These are phyloP conservation scores for Wallacemonas sp. DNA, from an alignment of 208 protist species.

Conservation along the genomic window DNA sequence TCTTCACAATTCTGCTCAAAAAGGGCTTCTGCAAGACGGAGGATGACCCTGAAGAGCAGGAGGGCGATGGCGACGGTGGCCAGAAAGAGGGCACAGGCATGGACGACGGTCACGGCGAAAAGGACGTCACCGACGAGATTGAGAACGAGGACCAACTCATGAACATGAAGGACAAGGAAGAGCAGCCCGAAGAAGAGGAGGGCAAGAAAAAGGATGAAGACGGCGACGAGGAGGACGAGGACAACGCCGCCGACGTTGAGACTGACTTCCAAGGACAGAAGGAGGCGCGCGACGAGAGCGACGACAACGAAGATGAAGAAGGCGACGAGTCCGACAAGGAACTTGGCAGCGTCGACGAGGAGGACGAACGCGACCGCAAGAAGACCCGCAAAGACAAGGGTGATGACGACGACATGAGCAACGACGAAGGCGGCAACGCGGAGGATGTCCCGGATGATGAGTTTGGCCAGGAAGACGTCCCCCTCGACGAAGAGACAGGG, in stretches of 20 bases:
- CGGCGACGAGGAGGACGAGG: conserved; percentile 74
- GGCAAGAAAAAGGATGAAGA: conserved; percentile 63
- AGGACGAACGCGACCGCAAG: conserved; percentile 85
- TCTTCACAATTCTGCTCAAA: conserved; percentile 91
- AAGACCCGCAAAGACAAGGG: conserved; percentile 76
- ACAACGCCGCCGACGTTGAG: conserved; percentile 89
- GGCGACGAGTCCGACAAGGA: conserved; percentile 73
- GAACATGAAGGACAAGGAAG: conserved; percentile 91
- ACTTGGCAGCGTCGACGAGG: conserved; percentile 88
- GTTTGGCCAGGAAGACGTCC: conserved; percentile 22
- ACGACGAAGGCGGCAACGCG: conserved; percentile 68
- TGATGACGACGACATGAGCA: conserved; percentile 72
- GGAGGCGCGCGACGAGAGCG: conserved; percentile 71
- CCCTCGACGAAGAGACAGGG: conserved; percentile 78
- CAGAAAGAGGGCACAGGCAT: conserved; percentile 96
- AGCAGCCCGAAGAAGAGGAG: conserved; percentile 81
- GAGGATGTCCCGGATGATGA: conserved; percentile 88
- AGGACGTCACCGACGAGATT: conserved; percentile 98
- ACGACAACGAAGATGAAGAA: conserved; percentile 76
- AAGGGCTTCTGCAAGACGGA: conserved; percentile 96
- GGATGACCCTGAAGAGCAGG: conserved; percentile 72
- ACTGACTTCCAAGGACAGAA: conserved; percentile 86
- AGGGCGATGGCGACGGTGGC: conserved; percentile 62
- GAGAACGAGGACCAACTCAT: conserved; percentile 97
- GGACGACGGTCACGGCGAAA: conserved; percentile 98